Evolutionary conservation across 1,284 basidiomycete species (phyloP).

Genomic region (Marasmius oreades): DNA sequence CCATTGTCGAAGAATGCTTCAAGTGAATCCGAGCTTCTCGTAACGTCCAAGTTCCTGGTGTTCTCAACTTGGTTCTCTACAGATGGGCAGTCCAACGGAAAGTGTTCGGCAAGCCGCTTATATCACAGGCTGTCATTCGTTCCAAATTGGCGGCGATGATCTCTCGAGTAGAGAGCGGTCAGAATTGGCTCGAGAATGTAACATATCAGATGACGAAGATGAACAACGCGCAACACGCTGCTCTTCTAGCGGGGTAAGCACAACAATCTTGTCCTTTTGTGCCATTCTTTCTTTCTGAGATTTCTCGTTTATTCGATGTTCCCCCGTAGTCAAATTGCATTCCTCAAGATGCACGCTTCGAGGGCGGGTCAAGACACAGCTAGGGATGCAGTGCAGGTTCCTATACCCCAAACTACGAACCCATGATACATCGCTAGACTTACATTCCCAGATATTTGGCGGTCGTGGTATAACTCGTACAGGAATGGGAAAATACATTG

Average conservation of each 20-base stretch:
- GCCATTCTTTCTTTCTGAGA: background rate
- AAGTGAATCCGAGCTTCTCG: slow-evolving; percentile 36
- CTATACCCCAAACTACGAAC: background rate
- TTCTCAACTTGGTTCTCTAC: background rate
- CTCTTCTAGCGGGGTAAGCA: slow-evolving; percentile 43
- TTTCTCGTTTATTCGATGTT: slow-evolving; percentile 6
- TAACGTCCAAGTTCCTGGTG: background rate
- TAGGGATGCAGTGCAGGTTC: slow-evolving; percentile 55
- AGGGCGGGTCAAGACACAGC: slow-evolving; percentile 57
- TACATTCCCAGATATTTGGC: slow-evolving; percentile 54
- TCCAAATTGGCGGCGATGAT: slow-evolving; percentile 78
- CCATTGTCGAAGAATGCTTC: slow-evolving; percentile 63
- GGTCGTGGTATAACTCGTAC: slow-evolving; percentile 63
- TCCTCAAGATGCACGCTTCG: slow-evolving; percentile 65
- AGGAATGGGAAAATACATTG: slow-evolving; percentile 66
- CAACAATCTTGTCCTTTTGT: background rate
- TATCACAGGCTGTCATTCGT: slow-evolving; percentile 77
- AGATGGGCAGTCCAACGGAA: slow-evolving; percentile 66
- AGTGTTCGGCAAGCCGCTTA: slow-evolving; percentile 77
- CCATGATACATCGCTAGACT: slow-evolving; percentile 1
- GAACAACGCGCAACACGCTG: slow-evolving; percentile 38
- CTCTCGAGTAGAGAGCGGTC: slow-evolving; percentile 67
- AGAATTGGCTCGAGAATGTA: slow-evolving; percentile 77
- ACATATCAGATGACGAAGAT: slow-evolving; percentile 82
- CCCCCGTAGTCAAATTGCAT: slow-evolving; percentile 53